Evolutionary conservation across 805 yeast genomes (phyloP).

Genomic region (Torulaspora delbrueckii): DNA sequence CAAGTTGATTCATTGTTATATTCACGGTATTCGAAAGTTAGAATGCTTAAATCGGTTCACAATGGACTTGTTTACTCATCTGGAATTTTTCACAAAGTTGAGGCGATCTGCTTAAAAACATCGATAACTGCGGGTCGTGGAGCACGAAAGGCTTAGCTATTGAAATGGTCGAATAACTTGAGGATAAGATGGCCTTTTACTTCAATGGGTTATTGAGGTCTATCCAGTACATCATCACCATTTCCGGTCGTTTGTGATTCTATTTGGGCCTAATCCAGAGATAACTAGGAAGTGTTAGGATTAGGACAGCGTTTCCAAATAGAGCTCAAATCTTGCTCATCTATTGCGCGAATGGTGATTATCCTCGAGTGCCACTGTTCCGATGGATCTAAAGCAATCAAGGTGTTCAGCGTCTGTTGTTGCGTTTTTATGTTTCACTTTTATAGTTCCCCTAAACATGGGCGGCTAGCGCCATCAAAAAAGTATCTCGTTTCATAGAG

Average conservation of each 20-base stretch:
- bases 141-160: constrained; percentile 1
- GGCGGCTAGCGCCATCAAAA: not conserved
- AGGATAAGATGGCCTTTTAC: not conserved
- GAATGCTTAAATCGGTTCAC: not conserved
- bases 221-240: too few species aligned
- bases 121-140: not conserved
- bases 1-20: constrained; percentile 14
- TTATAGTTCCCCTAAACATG: not conserved
- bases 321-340: too few species aligned
- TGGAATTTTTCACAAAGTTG: constrained; percentile 6
- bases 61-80: not conserved
- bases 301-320: too few species aligned
- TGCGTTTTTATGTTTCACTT: not conserved
- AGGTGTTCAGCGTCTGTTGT: not conserved
- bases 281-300: too few species aligned
- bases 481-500: not conserved
- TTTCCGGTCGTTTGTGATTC: too few species aligned
- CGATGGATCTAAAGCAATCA: too few species aligned
- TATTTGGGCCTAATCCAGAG: too few species aligned
- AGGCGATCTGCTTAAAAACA: constrained; percentile 5
- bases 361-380: too few species aligned
- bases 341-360: too few species aligned
- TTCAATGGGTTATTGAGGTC: not conserved
- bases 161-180: too few species aligned
- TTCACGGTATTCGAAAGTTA: not conserved